Conservation (phyloP, 176 grass and related monocot genomes). For the Thalia dealbata region DNA sequence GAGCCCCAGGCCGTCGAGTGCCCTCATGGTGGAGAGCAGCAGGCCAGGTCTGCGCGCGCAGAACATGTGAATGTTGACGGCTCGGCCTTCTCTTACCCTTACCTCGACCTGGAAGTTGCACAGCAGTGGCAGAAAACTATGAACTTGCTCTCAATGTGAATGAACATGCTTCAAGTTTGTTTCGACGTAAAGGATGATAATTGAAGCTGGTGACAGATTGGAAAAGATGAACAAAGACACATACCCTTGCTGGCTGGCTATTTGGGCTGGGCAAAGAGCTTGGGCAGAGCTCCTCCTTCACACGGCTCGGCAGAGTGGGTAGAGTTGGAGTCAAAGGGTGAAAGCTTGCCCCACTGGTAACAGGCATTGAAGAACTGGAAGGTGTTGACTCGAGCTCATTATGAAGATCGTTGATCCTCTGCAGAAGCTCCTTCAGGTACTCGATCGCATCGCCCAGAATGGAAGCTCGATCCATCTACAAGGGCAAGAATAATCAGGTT, state of each 20-base stretch:
- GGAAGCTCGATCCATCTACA: slow-evolving; percentile 69
- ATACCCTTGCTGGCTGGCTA: slow-evolving; percentile 55
- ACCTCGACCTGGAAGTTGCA: slow-evolving; percentile 52
- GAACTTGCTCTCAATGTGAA: background rate
- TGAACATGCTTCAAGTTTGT: background rate
- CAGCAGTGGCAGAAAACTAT: background rate
- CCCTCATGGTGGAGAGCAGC: slow-evolving; percentile 48
- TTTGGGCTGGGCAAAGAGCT: slow-evolving; percentile 39
- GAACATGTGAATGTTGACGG: slow-evolving; percentile 87
- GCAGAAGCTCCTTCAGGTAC: slow-evolving; percentile 75
- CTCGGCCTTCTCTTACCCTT: slow-evolving; percentile 48
- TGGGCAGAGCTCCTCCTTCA: slow-evolving; percentile 62
- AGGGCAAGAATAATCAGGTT: slow-evolving; percentile 19
- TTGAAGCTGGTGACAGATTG: background rate
- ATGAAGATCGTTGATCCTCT: slow-evolving; percentile 64
- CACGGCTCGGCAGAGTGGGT: slow-evolving; percentile 36
- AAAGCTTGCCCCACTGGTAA: slow-evolving; percentile 35
- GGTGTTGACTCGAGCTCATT: slow-evolving; percentile 52
- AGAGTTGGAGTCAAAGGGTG: slow-evolving; percentile 53
- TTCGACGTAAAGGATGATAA: background rate
- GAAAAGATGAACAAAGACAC: slow-evolving; percentile 9
- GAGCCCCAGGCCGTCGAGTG: slow-evolving; percentile 56
- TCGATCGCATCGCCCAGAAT: slow-evolving; percentile 76
- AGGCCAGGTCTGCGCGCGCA: slow-evolving; percentile 54
- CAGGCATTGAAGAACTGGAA: slow-evolving; percentile 43